Percentiles rank a stretch among this genome's conserved stretches.
These are phyloP conservation scores for Tylopilus balloui DNA, from an alignment of 768 basidiomycete genomes.

Conservation along the genomic window DNA sequence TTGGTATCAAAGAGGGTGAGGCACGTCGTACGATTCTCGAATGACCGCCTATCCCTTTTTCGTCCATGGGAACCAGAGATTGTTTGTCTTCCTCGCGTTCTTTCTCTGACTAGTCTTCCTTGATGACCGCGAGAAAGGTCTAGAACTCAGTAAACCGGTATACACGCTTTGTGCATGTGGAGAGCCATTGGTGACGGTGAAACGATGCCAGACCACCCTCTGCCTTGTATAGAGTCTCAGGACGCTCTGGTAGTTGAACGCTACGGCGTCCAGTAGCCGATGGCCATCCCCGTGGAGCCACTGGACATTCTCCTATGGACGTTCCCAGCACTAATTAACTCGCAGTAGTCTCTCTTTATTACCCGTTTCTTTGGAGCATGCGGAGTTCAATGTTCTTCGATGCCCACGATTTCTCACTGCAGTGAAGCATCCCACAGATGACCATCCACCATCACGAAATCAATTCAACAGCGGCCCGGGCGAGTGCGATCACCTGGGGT, in stretches of 20 bases:
- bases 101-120: conserved; percentile 5
- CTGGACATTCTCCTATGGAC: background rate
- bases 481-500: background rate
- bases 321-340: background rate
- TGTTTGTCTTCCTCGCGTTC: background rate
- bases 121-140: conserved; percentile 14
- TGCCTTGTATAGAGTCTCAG: background rate
- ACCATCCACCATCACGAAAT: background rate
- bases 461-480: background rate
- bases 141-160: background rate
- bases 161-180: background rate
- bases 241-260: background rate
- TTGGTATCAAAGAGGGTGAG: background rate
- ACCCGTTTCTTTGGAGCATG: background rate
- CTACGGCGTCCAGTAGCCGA: background rate
- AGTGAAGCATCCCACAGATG: background rate
- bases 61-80: background rate
- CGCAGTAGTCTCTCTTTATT: background rate
- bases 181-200: background rate
- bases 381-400: background rate
- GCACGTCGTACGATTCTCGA: background rate
- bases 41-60: background rate
- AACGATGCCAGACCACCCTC: background rate
- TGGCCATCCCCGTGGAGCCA: conserved; percentile 1
- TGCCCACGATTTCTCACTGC: background rate